These are phyloP conservation scores for Jamesozyma rosinii DNA, from an alignment of 805 yeast species.

Conservation along the genomic window DNA sequence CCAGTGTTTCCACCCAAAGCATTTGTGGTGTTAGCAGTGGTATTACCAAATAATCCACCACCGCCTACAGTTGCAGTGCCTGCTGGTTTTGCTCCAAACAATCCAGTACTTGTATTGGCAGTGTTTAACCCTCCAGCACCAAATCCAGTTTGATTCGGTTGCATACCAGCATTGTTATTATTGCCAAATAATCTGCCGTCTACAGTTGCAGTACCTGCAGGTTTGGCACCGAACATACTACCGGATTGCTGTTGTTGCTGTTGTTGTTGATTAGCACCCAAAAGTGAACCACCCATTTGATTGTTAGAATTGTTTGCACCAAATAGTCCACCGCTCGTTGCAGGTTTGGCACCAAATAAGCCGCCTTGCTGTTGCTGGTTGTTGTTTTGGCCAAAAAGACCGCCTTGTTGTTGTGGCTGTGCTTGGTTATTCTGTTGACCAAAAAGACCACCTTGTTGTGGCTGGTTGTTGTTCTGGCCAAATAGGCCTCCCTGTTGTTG, in stretches of 20 bases:
- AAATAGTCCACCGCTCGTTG: constrained; percentile 17
- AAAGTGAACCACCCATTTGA: constrained; percentile 24
- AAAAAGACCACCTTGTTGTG: constrained; percentile 28
- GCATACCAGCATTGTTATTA: neutral
- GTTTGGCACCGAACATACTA: constrained; percentile 1
- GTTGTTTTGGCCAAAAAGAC: constrained; percentile 23
- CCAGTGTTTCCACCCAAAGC: constrained; percentile 1
- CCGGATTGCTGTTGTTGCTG: constrained; percentile 2
- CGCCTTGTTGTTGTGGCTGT: constrained; percentile 17
- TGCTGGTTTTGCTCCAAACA: constrained; percentile 2
- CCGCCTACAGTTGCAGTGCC: neutral
- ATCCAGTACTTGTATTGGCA: constrained; percentile 20
- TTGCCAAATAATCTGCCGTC: constrained; percentile 10
- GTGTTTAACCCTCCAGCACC: neutral
- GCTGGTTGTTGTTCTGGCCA: constrained; percentile 31
- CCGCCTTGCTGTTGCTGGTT: constrained; percentile 8
- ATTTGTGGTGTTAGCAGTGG: neutral
- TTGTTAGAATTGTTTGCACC: constrained; percentile 17
- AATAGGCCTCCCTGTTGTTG: constrained; percentile 29
- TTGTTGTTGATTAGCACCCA: neutral
- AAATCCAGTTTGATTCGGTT: neutral
- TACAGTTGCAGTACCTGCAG: neutral
- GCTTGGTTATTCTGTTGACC: constrained; percentile 18
- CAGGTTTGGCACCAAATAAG: constrained; percentile 15
- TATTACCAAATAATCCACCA: constrained; percentile 13